These are phyloP conservation scores for Taiozyma sp. DNA, from an alignment of 1,139 yeast species.

Conservation along the genomic window DNA sequence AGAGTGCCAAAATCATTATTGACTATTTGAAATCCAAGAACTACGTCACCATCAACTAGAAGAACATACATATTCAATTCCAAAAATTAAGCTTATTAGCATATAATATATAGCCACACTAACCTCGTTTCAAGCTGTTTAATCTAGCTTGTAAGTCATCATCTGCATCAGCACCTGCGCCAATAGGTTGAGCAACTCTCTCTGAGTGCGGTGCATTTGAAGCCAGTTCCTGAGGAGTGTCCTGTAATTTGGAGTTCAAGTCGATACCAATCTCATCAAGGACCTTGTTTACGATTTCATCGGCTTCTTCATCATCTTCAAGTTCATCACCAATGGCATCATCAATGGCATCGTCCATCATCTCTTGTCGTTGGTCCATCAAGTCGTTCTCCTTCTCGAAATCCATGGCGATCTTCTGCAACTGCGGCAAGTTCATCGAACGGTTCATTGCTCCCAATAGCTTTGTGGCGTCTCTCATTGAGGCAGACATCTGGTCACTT, in stretches of 20 bases:
- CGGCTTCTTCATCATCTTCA: slow-evolving; percentile 83
- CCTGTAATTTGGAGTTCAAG: slow-evolving; percentile 60
- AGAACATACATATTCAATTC: background rate
- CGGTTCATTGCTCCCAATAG: slow-evolving; percentile 82
- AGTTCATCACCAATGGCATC: slow-evolving; percentile 89
- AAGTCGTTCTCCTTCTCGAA: slow-evolving; percentile 91
- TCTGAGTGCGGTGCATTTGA: slow-evolving; percentile 29
- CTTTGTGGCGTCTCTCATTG: slow-evolving; percentile 92
- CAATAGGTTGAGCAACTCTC: slow-evolving; percentile 48
- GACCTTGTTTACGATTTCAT: slow-evolving; percentile 87
- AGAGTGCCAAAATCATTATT: slow-evolving; percentile 69
- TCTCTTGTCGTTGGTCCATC: slow-evolving; percentile 98
- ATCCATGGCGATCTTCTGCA: slow-evolving; percentile 89
- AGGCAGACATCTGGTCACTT: slow-evolving; percentile 91
- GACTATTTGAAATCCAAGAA: slow-evolving; percentile 60
- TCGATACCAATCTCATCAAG: slow-evolving; percentile 96
- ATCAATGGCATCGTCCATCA: slow-evolving; percentile 97
- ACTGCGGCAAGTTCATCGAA: slow-evolving; percentile 85
- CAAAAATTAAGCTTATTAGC: background rate
- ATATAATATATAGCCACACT: background rate
- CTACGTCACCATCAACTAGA: slow-evolving; percentile 25
- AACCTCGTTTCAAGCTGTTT: slow-evolving; percentile 65
- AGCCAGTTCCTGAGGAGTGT: slow-evolving; percentile 54
- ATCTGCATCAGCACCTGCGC: slow-evolving; percentile 43
- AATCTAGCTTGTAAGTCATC: slow-evolving; percentile 89